These are phyloP conservation scores for Fusarium mexicanum DNA, from an alignment of 2,329 filamentous ascomycete species.

Conservation along the genomic window DNA sequence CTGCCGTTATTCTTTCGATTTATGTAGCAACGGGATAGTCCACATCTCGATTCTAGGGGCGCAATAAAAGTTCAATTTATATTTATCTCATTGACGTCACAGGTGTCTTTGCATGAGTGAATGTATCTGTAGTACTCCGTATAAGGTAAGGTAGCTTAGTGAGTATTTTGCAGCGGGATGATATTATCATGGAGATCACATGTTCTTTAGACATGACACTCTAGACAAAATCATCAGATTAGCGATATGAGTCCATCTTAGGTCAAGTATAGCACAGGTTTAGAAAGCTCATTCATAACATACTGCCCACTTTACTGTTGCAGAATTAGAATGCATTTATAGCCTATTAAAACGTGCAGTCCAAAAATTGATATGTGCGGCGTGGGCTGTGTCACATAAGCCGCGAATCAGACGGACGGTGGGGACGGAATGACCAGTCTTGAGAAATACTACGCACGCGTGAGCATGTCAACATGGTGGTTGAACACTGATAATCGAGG, in stretches of 20 bases:
- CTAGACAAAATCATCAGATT: slow-evolving; percentile 1
- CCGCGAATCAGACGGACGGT: slow-evolving; percentile 17
- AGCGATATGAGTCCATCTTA: slow-evolving; percentile 7
- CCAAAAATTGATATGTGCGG: not conserved
- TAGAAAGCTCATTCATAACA: not conserved
- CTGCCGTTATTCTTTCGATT: slow-evolving; percentile 37
- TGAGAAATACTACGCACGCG: slow-evolving; percentile 15
- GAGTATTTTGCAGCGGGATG: slow-evolving; percentile 16
- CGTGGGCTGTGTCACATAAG: not conserved
- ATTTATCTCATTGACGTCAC: slow-evolving; percentile 20
- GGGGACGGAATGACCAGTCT: slow-evolving; percentile 20
- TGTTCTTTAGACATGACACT: slow-evolving; percentile 3
- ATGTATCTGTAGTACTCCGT: not conserved
- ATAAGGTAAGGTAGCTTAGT: not conserved
- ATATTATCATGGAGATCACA: slow-evolving; percentile 8
- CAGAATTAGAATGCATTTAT: not conserved
- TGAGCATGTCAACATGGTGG: slow-evolving; percentile 20
- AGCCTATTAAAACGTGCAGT: slow-evolving; percentile 17
- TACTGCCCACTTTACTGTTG: not conserved
- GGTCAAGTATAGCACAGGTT: not conserved
- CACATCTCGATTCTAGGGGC: slow-evolving; percentile 38
- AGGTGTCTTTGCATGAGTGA: not conserved
- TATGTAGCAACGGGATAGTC: slow-evolving; percentile 30
- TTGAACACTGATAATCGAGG: not conserved
- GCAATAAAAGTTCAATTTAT: slow-evolving; percentile 44